These are phyloP conservation scores for Trametes sp. DNA, from an alignment of 1,284 basidiomycete genomes.

Conservation along the genomic window DNA sequence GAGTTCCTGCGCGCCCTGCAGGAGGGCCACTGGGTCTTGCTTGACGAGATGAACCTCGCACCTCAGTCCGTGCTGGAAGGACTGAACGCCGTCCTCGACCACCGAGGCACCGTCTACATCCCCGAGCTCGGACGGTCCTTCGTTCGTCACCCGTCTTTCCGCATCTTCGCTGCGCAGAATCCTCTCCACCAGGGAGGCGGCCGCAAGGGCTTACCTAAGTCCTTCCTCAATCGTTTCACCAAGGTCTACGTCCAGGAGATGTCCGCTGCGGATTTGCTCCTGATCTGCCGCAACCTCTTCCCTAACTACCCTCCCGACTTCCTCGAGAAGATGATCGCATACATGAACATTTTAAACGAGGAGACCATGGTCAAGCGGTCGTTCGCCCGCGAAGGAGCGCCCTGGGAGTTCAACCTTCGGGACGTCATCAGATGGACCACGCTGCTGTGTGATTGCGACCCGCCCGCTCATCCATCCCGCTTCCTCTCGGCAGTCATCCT, in stretches of 20 bases:
- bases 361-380: conserved; percentile 71
- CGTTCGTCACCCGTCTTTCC: conserved; percentile 88
- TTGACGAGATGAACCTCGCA: conserved; percentile 99
- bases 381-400: conserved; percentile 87
- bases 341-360: conserved; percentile 80
- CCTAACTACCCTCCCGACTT: conserved; percentile 62
- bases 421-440: conserved; percentile 94
- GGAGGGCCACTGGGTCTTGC: conserved; percentile 93
- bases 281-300: conserved; percentile 83
- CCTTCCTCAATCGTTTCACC: conserved; percentile 97
- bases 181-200: conserved; percentile 97
- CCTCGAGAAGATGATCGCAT: conserved; percentile 84
- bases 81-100: conserved; percentile 96
- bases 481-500: conserved; percentile 82
- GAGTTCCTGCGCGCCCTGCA: conserved; percentile 95
- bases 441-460: conserved; percentile 53
- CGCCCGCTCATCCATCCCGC: conserved; percentile 63
- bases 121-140: conserved; percentile 96
- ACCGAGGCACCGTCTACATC: conserved; percentile 94
- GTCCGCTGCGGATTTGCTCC: conserved; percentile 77
- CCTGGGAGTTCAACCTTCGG: conserved; percentile 99
- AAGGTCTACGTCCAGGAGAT: conserved; percentile 96
- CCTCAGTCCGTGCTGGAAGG: conserved; percentile 97
- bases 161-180: conserved; percentile 98
- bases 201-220: conserved; percentile 96